Percentiles rank a stretch among this genome's conserved stretches.
Conservation (phyloP, 148 eudicot species). For the Rhododendron kiyosumense region DNA sequence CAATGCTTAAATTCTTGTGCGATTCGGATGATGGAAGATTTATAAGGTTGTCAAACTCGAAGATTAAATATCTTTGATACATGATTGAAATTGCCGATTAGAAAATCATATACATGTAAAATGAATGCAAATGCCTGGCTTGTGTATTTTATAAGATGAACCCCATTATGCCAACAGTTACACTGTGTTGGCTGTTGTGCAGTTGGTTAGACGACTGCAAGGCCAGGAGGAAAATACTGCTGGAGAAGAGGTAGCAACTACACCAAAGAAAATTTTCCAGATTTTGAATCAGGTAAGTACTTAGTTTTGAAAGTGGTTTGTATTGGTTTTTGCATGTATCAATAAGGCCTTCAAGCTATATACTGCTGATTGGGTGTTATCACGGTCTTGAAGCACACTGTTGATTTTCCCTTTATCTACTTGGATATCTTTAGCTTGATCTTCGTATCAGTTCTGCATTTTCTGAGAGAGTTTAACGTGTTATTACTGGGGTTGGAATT, state of each 20-base stretch:
- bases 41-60: not conserved
- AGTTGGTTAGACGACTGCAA: slow-evolving; percentile 79
- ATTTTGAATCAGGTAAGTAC: slow-evolving; percentile 68
- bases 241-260: slow-evolving; percentile 56
- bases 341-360: not conserved
- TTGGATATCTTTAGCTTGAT: not conserved
- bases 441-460: not conserved
- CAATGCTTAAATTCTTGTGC: not conserved
- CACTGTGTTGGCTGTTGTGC: slow-evolving; percentile 17
- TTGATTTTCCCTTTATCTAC: not conserved
- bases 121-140: not conserved
- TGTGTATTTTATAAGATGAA: not conserved
- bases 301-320: not conserved
- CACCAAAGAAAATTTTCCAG: slow-evolving; percentile 80
- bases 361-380: not conserved
- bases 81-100: not conserved
- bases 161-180: not conserved
- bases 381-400: not conserved
- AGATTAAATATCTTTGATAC: not conserved
- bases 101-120: not conserved
- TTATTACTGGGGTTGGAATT: not conserved
- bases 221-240: slow-evolving; percentile 43
- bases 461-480: not conserved
- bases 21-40: not conserved
- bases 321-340: not conserved